phyloP scores from a whole-genome alignment of 805 yeast species.

The Yarrowia yakushimensis region DNA sequence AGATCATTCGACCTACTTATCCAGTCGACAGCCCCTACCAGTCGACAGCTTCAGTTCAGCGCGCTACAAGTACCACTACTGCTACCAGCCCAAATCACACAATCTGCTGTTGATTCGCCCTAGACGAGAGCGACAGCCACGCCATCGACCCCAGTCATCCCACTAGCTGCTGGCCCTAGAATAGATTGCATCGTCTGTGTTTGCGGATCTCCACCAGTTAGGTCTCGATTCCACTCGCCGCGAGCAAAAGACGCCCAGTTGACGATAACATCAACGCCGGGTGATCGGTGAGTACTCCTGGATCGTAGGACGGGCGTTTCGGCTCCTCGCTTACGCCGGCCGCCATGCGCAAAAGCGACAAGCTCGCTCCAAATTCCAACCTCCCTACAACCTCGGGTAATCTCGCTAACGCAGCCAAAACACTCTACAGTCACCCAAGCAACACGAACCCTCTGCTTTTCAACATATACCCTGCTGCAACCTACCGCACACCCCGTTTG shows the following conservation, averaged over 20 bases:
- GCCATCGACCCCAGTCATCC: conserved; percentile 20
- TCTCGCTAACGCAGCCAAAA: conserved; percentile 22
- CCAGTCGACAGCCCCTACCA: background rate
- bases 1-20: too few relatives aligned
- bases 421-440: conserved; percentile 18
- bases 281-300: background rate
- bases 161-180: background rate
- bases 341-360: background rate
- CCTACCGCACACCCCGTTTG: conserved; percentile 11
- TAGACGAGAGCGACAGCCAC: conserved; percentile 17
- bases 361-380: conserved; percentile 5
- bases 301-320: background rate
- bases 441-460: conserved; percentile 8
- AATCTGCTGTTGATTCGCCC: background rate
- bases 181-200: background rate
- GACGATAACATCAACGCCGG: too few relatives aligned
- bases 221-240: too few relatives aligned
- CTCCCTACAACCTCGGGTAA: conserved; percentile 20
- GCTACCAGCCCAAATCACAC: background rate
- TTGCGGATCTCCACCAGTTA: too few relatives aligned
- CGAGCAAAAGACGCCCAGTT: too few relatives aligned
- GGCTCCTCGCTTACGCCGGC: background rate
- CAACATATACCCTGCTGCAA: conserved; percentile 19
- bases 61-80: background rate
- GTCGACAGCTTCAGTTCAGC: background rate